Evolutionary conservation across 1,139 yeast genomes (phyloP), one percentile per base, ranked within the genome.

Genomic region (Pichia sp.): DNA sequence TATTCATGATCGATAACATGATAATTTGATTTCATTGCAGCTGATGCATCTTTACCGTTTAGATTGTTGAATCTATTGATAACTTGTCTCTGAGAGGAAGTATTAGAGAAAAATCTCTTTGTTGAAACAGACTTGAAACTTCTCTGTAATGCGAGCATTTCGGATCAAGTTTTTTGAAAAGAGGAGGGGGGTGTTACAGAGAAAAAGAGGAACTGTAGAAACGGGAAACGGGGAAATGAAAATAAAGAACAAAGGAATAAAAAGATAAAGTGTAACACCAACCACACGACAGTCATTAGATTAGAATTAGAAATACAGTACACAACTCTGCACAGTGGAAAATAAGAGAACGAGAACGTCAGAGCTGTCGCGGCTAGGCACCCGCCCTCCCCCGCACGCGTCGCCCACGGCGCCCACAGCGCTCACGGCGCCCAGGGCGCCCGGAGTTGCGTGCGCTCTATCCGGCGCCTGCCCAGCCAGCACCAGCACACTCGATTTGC

Each of bases 1-100:
- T 91, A 91, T 66, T 91, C 97, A 66, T 91, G 98, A 68, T 91
- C 95, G 53, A 89, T 80, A 51, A 91, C 82, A 59, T 88, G 94
- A 68, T 89, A 89, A 62, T 86, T 84, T 55, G 80, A 83, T 48
- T 74, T 70, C 71, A 77, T 73, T 47, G 73, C 70, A 44, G 67
- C 64, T 36, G 77, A 62, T 32, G 78, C 73, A 40, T 68, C 69
- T 49, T 66, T 64, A 49, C 81, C 82, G 53, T 73, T 72, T 48
- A 74, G 62, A 49, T 68, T 63, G 39, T 58, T 58, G 41, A 46
- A 51, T 44, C 52, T 51, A 33, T 60, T 48, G 32, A 62, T 54
- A 30, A 62, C 59, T 50, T 61, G 64, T 15, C 40, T 47, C 20
- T 41, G 34, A 6, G 45, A 31, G 18, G 48, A 20, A 5, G 62